Evolutionary conservation across 139 green algal species (phyloP), one percentile per base, ranked within the genome.

Genomic region (Pycnococcus provasolii): DNA sequence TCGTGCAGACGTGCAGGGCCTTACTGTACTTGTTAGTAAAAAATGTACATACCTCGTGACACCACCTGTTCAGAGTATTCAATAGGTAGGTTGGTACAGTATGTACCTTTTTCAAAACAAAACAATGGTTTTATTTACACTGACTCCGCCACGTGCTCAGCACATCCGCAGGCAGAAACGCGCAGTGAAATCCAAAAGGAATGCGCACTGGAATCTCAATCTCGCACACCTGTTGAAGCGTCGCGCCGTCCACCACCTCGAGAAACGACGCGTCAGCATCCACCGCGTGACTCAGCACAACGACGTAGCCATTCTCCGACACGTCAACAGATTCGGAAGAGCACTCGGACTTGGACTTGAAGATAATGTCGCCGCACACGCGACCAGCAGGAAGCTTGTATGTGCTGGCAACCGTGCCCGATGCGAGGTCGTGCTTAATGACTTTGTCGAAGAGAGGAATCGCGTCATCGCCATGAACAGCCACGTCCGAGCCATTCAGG

Each of bases 161-260:
- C 26, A 26, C 26, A 0, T 26, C 26, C 26, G 26, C 26, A 26
- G 26, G 26, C 26, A 26, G 26, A 26, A 52, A 73, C 15, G 43
- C 55, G 43, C 47, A 47, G 57, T 73, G 67, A 62, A 73, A 73
- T 11, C 67, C 67, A 45, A 60, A 73, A 7, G 67, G 67, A 42
- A 73, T 57, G 42, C 67, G 58, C 55, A 58, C 57, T 9, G 55
- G 47, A 5, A 73, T 37, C 9, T 66, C 26, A 43, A 73, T 57
- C 45, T 53, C 47, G 13, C 42, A 45, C 57, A 60, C 55, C 40
- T 13, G 5, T n/a, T 42, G 4, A 6, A 67, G n/a, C 59, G 7
- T n/a, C 54, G 6, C 54, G 40, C 4, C 55, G 61, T 6, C 42
- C 15, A 71, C 6, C 42, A 71, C 42, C 44, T 71, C 65, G 3